A percentile compares a stretch with the other conserved stretches of the same genome.
These are phyloP conservation scores for Scedosporium apiospermum DNA, from an alignment of 2,329 filamentous ascomycete genomes.

Conservation along the genomic window DNA sequence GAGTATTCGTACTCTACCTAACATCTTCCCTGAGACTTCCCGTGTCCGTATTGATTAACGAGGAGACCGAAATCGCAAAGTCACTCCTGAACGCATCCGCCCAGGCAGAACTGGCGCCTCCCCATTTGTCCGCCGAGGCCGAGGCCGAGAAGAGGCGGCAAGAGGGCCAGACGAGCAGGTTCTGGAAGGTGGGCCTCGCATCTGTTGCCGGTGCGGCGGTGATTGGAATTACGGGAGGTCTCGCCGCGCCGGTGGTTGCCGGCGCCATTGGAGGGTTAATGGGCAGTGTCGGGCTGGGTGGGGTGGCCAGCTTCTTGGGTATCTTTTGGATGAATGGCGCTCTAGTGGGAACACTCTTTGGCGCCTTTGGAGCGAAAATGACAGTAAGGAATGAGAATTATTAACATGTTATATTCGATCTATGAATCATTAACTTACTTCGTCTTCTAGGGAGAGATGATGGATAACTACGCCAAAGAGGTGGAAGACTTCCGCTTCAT, in stretches of 20 bases:
- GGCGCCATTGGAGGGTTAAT: slow-evolving; percentile 76
- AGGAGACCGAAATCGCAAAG: slow-evolving; percentile 68
- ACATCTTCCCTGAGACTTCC: slow-evolving; percentile 57
- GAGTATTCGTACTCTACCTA: slow-evolving; percentile 58
- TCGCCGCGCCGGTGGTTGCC: slow-evolving; percentile 82
- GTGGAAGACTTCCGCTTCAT: slow-evolving; percentile 77
- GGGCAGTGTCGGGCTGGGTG: slow-evolving; percentile 75
- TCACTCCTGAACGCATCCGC: slow-evolving; percentile 60
- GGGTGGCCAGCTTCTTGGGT: slow-evolving; percentile 77
- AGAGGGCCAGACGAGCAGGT: slow-evolving; percentile 58
- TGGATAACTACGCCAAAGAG: slow-evolving; percentile 79
- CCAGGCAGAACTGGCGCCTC: slow-evolving; percentile 19
- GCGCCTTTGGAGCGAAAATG: slow-evolving; percentile 76
- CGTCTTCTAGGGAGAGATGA: slow-evolving; percentile 55
- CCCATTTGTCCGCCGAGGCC: slow-evolving; percentile 60
- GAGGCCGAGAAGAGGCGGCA: slow-evolving; percentile 67
- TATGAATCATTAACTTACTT: background rate
- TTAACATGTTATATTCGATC: background rate
- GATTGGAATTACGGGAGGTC: slow-evolving; percentile 83
- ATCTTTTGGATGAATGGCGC: slow-evolving; percentile 80
- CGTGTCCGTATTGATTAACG: slow-evolving; percentile 49
- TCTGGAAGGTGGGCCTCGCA: slow-evolving; percentile 87
- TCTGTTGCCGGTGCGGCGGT: slow-evolving; percentile 80
- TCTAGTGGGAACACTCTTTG: slow-evolving; percentile 78
- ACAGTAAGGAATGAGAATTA: slow-evolving; percentile 26